A percentile compares a stretch with the other conserved stretches of the same genome.
Conservation (phyloP, 768 basidiomycete genomes). For the Obba rivulosa region DNA sequence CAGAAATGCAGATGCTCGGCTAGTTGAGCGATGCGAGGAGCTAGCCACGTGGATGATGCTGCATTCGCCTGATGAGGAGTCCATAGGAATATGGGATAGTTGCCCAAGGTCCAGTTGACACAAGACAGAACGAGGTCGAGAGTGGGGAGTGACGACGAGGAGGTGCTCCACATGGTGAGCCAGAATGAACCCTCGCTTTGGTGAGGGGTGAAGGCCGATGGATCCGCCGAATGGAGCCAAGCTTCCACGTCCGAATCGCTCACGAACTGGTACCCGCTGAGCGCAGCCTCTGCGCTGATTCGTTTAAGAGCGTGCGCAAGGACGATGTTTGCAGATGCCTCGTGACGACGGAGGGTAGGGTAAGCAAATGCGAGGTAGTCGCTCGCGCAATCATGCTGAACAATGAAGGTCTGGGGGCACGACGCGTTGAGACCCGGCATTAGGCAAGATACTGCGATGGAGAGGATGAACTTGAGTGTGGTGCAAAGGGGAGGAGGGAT, state of each 20-base stretch:
- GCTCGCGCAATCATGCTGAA: constrained; percentile 35
- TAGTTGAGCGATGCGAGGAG: constrained; percentile 31
- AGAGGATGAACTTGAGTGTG: background rate
- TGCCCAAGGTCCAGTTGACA: constrained; percentile 36
- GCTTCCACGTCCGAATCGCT: constrained; percentile 27
- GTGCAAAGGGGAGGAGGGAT: background rate
- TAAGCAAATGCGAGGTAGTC: constrained; percentile 38
- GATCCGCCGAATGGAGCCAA: constrained; percentile 19
- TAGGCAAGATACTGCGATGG: constrained; percentile 2
- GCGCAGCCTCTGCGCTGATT: constrained; percentile 31
- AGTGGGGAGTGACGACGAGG: constrained; percentile 19
- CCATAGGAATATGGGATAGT: constrained; percentile 52
- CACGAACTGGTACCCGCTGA: constrained; percentile 33
- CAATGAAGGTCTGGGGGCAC: constrained; percentile 22
- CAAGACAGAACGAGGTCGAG: constrained; percentile 46
- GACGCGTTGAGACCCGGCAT: constrained; percentile 30
- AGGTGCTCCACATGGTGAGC: constrained; percentile 43
- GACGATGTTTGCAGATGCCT: constrained; percentile 48
- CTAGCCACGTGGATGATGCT: constrained; percentile 27
- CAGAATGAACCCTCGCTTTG: constrained; percentile 32
- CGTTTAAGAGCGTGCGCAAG: constrained; percentile 45
- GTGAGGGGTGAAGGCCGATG: constrained; percentile 17
- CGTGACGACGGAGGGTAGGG: constrained; percentile 37
- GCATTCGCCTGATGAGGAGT: constrained; percentile 25
- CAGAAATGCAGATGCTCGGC: constrained; percentile 31